Evolutionary conservation across 345 rosid species (phyloP), one percentile per base, ranked within the genome.

Genomic region (Syzygium aromaticum): DNA sequence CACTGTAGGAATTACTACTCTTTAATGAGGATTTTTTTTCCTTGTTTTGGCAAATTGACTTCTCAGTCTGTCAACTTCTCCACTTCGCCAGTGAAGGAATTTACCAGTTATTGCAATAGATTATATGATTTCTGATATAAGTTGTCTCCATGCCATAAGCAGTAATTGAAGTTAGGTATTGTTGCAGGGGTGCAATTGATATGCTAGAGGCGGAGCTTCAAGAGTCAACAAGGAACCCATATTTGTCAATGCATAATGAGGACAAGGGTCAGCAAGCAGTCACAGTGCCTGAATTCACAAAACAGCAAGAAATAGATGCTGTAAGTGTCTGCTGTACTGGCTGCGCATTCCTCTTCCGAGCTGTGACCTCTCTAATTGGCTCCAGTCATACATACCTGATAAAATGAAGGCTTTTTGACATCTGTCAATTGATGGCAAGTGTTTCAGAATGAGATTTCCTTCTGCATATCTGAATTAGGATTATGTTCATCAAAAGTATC

Each of bases 131-230:
- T 73, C 49, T 73, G 40, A 33, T 73, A 73, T 33, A 33, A 73
- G 40, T 33, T 9, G 49, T 73, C 49, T 73, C 49, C 49, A 73
- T 84, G 27, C 51, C 61, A 53, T 51, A 2, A 86, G 28, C 40
- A 38, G 46, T 28, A 53, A 43, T 46, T 78, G 52, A 51, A 38
- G 51, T 43, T 43, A 84, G 86, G 38, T 84, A 87, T 86, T 89
- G 53, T 77, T 90, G 11, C 94, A 96, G 98, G 94, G 93, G 94
- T 87, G 99, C 98, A 54, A 77, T 95, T 85, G 99, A 97, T 88
- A 90, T 95, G 59, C 92, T 95, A 88, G 99, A 97, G 91, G 91
- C 85, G 85, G 99, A 97, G 88, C 87, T 91, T 87, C 93, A 73
- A 89, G 95, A 91, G 86, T 89, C 92, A 22, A 86, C 87, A 56